Evolutionary conservation across 768 basidiomycete species (phyloP).

Genomic region (Tricholoma flavovirens): DNA sequence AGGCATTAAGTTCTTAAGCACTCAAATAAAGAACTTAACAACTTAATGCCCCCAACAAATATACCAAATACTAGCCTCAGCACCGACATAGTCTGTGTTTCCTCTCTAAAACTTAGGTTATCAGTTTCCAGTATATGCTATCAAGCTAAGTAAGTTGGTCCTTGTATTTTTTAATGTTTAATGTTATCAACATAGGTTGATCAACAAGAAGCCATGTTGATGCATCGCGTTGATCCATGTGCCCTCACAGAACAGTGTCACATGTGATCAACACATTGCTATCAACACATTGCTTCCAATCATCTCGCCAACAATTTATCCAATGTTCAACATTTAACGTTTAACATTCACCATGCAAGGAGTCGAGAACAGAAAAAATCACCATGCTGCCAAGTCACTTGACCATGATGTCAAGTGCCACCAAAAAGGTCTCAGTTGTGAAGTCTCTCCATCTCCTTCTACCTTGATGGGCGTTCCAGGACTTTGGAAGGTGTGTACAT

Average conservation of each 20-base stretch:
- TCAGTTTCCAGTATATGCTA: not conserved
- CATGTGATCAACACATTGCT: not conserved
- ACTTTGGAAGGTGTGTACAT: not conserved
- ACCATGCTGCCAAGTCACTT: not conserved
- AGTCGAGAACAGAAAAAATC: not conserved
- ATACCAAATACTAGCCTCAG: not conserved
- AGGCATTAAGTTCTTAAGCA: not conserved
- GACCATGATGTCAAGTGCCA: no score
- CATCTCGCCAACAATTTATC: no score
- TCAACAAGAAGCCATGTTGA: no score
- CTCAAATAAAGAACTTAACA: not conserved
- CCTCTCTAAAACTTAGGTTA: no score
- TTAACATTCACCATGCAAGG: no score
- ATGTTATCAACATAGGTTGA: no score
- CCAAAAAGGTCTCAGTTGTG: not conserved
- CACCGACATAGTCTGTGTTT: not conserved
- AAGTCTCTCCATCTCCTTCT: not conserved
- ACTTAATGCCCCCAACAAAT: not conserved
- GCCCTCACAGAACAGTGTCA: not conserved
- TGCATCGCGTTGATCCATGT: no score
- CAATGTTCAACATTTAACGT: no score
- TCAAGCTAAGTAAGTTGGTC: not conserved
- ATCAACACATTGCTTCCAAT: no score
- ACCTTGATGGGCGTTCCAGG: not conserved
- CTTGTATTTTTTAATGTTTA: not conserved